Evolutionary conservation across 257 asterid genomes (phyloP), one percentile per base, ranked within the genome.

Genomic region (Hygrophila difformis): DNA sequence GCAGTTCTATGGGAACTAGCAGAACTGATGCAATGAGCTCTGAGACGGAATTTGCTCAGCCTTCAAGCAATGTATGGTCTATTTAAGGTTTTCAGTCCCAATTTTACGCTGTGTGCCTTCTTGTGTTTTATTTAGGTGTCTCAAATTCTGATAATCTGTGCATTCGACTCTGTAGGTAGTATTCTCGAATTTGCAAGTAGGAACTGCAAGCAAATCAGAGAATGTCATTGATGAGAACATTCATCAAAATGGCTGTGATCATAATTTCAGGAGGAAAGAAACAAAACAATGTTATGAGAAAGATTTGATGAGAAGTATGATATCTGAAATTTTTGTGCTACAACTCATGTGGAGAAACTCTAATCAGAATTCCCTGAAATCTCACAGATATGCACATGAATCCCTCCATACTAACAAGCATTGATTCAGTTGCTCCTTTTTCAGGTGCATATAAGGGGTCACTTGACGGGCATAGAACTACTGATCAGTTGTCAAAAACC

Each of bases 141-240:
- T 39, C 34, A 19, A 28, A 17, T 48, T 45, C 21, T 11, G 37
- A 28, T 26, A 28, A 13, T 11, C 14, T 26, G 36, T 28, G 14
- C 15, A 34, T 15, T 47, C 47, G 11, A 31, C 19, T 50, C 34
- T 50, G 56, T 47, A 79, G 86, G 83, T 70, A 12, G 61, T 54
- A 33, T 60, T 82, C 17, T 62, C 76, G 17, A 79, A 79, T 71
- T 65, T 82, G 51, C 67, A 57, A 6, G 58, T 56, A 20, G 64
- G 73, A 41, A 59, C 59, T 13, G 34, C 48, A 13, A 54, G 64
- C 49, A 76, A 51, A 61, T 51, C 19, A 16, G 71, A 64, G 46
- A 67, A 51, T 51, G 56, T 26, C 17, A 46, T 34, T 60, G 61
- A 57, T 18, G 66, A 39, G 52, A 60, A 46, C 47, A 33, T 43